Base-by-base conservation (phyloP, 805 yeast genomes). In the Spathaspora hagerdaliae region DNA sequence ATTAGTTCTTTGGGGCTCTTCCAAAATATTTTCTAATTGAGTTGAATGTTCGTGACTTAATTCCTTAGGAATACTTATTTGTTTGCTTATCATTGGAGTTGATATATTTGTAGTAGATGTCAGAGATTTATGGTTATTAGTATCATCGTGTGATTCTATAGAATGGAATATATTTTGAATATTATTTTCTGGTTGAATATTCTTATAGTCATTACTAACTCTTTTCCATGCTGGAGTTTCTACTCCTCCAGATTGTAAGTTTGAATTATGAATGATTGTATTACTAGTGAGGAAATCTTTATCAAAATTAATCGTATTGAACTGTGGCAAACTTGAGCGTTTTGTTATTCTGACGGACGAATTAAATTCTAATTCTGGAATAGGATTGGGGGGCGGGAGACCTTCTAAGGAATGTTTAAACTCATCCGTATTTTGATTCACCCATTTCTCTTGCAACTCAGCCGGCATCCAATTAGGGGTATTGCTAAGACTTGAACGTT, bases 401-500 rank as follows among this genome's bases (percentile, higher is more conserved):
- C 31, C 27, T 26, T 39, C 29, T 27, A 39, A 35, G n/a, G 42
- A 36, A 7, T 36, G 36, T 8, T 31, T 19, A 11, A 40, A 29
- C 27, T 31, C 34, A 27, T 38, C 13, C 13, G 14, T 24, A 24
- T 29, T 32, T 10, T 46, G 27, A 11, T 14, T 27, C 13, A 27
- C 29, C 74, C 75, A 71, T 43, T 60, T 61, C 6, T 63, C 71
- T 27, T 56, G 58, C 43, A 71, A 60, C 34, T 58, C 73, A 10
- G 62, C 47, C 0, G 75, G 75, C 74, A 71, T 71, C 76, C 75
- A 71, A 32, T 61, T 64, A 0, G 74, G 74, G 3, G 75, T 70
- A 5, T 31, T 45, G 31, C 42, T 36, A 15, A 6, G 6, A 10
- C 46, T 43, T 36, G 14, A 6, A 13, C 26, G 24, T 34, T 6